Base-by-base conservation (phyloP, 2,329 filamentous ascomycete species). In the Fusarium marasasianum region DNA sequence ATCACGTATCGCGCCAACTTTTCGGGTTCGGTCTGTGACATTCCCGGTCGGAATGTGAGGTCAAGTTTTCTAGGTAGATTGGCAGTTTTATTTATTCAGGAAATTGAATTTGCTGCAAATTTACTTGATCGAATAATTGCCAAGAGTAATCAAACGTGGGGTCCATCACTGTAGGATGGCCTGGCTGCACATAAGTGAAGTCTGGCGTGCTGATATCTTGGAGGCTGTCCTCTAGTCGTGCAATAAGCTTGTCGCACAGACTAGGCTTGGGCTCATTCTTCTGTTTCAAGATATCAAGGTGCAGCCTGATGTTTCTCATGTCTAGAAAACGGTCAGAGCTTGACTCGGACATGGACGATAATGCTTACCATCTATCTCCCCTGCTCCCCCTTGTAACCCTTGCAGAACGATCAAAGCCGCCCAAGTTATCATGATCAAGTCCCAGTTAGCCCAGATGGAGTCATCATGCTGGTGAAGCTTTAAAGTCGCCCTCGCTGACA, bases 381-480 rank as follows among this genome's bases (percentile, higher is more conserved):
- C 65, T 5, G 38, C 54, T 9, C 63, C 65, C 5, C 65, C 65
- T 43, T 68, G 65, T 33, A 68, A 33, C 1, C 65, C 65, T 24
- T 68, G 65, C 6, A 68, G 10, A 5, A 68, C 65, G 1, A 68
- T 68, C 14, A 68, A 26, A 6, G 65, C 65, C 10, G 65, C 65
- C 65, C 65, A 68, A 0, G 63, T 67, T 15, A 68, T 68, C 26
- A 68, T 68, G 9, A 68, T 68, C 14, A 68, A 31, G 14, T 68
- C 65, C 65, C 65, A 68, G 9, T 68, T 68, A 0, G 63, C 66
- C 66, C 66, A 68, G 1, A 68, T 68, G 1, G 54, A 68, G 22
- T 68, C 55, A 22, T 68, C 63, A 9, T 68, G 66, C 17, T 68
- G 53, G 11, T 68, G 63, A 31, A 68, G 63, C 3, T 68, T 68